Base-by-base conservation (phyloP, 495 filamentous ascomycete genomes). In the Neohortaea acidophila region DNA sequence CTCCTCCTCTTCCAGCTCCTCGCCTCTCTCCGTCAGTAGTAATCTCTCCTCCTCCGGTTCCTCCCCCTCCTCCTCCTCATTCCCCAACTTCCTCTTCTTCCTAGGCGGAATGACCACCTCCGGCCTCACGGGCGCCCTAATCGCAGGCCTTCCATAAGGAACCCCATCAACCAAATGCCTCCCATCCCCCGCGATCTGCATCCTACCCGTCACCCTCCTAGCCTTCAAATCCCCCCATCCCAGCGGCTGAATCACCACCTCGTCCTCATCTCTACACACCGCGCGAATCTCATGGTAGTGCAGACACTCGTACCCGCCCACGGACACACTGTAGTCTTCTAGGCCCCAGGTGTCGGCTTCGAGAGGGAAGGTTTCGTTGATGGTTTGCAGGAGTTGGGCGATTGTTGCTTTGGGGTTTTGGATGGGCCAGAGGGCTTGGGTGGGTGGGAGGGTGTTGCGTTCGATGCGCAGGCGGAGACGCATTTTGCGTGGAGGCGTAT, bases 321-420 rank as follows among this genome's bases (percentile, higher is more conserved):
- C 66, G 55, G 92, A 80, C 21, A 94, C 85, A 13, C 73, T 74
- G 59, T 97, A 97, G 52, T 96, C 83, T 51, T 97, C 89, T 19
- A 96, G 52, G 1, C 86, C 89, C 81, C 81, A 93, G 42, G 79
- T 69, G 23, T 64, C 70, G 27, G 78, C 79, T 56, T 94, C 89
- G 1, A 97, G 67, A 1, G 86, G 85, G 6, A 94, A 61, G 18
- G 81, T 67, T 24, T 84, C 74, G 51, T 92, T 86, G 33, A 97
- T 64, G 37, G 82, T 72, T 44, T 86, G 79, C 29, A 96, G 64
- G 0, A 97, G 67, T 37, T 79, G 75, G n/a, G 81, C 70, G 38
- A 94, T 66, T 0, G 83, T 91, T 13, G 42, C 44, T 1, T 56
- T 53, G 29, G 53, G 61, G 36, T 55, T 62, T 33, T 59, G 56